Base-by-base conservation (phyloP, 1,139 yeast species). In the Magnusiomyces fungicola region DNA sequence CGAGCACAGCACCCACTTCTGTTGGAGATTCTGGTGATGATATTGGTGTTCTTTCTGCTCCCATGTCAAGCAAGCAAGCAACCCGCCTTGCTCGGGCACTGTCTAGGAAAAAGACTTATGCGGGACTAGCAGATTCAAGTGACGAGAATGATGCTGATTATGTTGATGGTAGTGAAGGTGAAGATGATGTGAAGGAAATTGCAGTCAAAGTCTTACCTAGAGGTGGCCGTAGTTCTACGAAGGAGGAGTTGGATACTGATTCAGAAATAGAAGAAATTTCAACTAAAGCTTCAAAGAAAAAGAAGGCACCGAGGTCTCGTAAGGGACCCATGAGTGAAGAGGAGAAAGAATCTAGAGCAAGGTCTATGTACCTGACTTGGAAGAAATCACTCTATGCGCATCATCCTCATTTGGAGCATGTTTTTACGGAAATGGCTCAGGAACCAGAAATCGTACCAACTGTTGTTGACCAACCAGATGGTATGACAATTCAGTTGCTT, bases 401-500 rank as follows among this genome's bases (percentile, higher is more conserved):
- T 50, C 97, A 92, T 63, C 96, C 96, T 0, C 80, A 85, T 48
- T 71, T 92, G 47, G 74, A 75, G 54, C 79, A 77, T 41, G 85
- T 87, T 1, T 90, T 92, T 62, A 79, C 83, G 0, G 76, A 78
- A 52, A 70, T 92, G 50, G 79, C 73, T 9, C 41, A 43, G 1
- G 47, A 39, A 24, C 27, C 23, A n/a, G 48, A 64, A 16, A 77
- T 81, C 22, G 70, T 68, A 22, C 79, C 81, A 0, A 79, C 75
- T 53, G 70, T 83, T 51, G 83, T 90, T 0, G 71, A 69, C 7
- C 97, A 90, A 60, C 98, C 98, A 0, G 75, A 70, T 1, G 90
- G 87, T 3, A 78, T 92, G 84, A 76, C 77, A 0, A 75, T 89
- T 43, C 75, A 74, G 37, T 68, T 92, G 40, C 70, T 92, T 40